phyloP scores from a whole-genome alignment of 139 green algal species.

The Coelastrella sp. region DNA sequence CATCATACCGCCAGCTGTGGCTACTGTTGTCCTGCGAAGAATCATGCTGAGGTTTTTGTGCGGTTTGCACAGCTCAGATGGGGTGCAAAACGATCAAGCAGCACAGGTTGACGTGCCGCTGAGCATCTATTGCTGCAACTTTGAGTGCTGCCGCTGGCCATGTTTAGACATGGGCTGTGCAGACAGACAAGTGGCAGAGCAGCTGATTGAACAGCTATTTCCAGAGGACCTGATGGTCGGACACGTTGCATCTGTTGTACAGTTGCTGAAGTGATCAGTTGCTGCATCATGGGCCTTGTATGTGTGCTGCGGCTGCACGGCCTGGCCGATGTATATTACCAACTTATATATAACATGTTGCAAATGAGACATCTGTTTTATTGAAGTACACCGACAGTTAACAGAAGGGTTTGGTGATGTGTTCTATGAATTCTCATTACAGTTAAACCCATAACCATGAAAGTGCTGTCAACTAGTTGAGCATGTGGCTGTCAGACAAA shows the following conservation, averaged over 20 bases:
- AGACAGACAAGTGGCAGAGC: not conserved
- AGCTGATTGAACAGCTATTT: not conserved
- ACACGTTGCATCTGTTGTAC: not conserved
- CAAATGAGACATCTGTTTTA: too few species aligned
- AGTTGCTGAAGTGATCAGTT: not conserved
- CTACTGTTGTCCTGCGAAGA: not conserved
- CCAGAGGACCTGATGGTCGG: not conserved
- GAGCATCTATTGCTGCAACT: slow-evolving; percentile 26
- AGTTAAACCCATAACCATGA: too few species aligned
- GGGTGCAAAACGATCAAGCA: not conserved
- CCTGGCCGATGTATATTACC: too few species aligned
- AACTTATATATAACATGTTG: too few species aligned
- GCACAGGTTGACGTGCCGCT: slow-evolving; percentile 1
- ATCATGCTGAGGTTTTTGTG: slow-evolving; percentile 20
- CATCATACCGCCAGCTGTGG: not conserved
- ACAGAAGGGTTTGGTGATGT: too few species aligned
- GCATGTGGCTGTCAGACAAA: too few species aligned
- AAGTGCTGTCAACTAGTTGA: too few species aligned
- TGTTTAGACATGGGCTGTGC: not conserved
- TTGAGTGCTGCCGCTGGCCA: slow-evolving; percentile 18
- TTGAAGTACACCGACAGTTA: too few species aligned
- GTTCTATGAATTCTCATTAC: too few species aligned
- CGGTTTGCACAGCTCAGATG: not conserved
- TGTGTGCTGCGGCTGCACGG: too few species aligned
- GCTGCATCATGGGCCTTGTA: too few species aligned